Evolutionary conservation across 2,329 filamentous ascomycete genomes (phyloP), one percentile per base, ranked within the genome.

Genomic region (Zasmidium citrigriseum): DNA sequence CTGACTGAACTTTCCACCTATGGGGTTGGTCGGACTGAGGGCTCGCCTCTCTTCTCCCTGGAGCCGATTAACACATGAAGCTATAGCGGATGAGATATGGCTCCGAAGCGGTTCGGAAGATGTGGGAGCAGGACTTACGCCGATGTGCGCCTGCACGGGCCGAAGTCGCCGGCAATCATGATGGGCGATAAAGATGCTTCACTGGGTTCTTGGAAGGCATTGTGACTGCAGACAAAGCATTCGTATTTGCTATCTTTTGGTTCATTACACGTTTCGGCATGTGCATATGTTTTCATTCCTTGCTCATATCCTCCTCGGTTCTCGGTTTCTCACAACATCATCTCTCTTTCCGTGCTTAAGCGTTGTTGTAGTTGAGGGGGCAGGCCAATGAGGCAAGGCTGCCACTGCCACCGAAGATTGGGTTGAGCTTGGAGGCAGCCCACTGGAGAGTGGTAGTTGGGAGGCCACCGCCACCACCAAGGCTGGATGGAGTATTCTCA

Each of bases 401-500:
- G 11, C 41, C 54, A n/a, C 47, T 48, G 21, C 50, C 54, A 11
- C 41, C 46, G 52, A 53, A 64, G 34, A 64, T 56, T 5, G 61
- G 58, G 48, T 64, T 64, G n/a, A 64, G 23, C 47, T 50, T 58
- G 16, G n/a, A 34, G 7, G 56, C 53, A 47, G 58, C 58, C 50
- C 51, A 64, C 22, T 59, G 46, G n/a, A 62, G 46, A 12, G 25
- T 59, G 1, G 55, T 25, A 44, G 50, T 23, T 21, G 58, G 53
- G 10, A 55, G 23, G 41, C 18, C 41, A 10, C 58, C 55, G n/a
- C 60, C 60, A 27, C 61, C 61, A 5, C 59, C 59, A 11, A 65
- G 29, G 5, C 59, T 47, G 29, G 59, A 55, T 21, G 59, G 64
- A 3, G 50, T 66, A 23, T 63, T 62, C 52, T 72, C 66, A 1